Evolutionary conservation across 768 basidiomycete species (phyloP).

Genomic region (Dictyophora rubrovolvata): DNA sequence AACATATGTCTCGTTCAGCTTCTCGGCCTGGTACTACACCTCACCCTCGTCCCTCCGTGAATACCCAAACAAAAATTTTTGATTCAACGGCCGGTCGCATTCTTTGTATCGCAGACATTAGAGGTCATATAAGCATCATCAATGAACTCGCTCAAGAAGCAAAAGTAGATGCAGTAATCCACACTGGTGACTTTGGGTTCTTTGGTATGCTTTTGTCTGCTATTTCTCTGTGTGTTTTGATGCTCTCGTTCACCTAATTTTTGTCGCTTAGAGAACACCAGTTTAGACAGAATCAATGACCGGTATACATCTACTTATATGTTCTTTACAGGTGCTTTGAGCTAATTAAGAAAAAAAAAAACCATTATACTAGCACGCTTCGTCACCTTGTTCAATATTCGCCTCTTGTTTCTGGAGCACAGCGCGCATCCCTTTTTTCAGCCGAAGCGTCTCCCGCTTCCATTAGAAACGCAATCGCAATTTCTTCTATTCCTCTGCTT

Average conservation of each 20-base stretch:
- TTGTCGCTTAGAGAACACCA: slow-evolving; percentile 47
- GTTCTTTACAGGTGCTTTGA: neutral
- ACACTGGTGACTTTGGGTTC: slow-evolving; percentile 99
- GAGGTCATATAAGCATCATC: slow-evolving; percentile 77
- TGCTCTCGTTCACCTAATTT: neutral
- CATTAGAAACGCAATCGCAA: slow-evolving; percentile 56
- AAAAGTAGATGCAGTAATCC: slow-evolving; percentile 87
- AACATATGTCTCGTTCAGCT: slow-evolving; percentile 45
- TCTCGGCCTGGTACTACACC: slow-evolving; percentile 52
- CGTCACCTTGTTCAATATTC: slow-evolving; percentile 96
- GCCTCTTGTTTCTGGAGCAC: slow-evolving; percentile 76
- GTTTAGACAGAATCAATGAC: slow-evolving; percentile 87
- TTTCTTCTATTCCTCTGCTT: slow-evolving; percentile 56
- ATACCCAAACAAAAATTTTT: slow-evolving; percentile 70
- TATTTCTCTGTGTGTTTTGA: neutral
- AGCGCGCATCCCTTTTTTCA: slow-evolving; percentile 68
- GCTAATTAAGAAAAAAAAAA: no score
- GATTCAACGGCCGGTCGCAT: slow-evolving; percentile 77
- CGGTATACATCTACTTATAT: slow-evolving; percentile 28
- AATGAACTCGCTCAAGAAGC: slow-evolving; percentile 85
- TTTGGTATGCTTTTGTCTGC: slow-evolving; percentile 48
- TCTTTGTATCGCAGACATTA: slow-evolving; percentile 91
- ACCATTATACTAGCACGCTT: slow-evolving; percentile 44
- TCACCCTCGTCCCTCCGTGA: slow-evolving; percentile 37
- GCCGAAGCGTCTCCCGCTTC: slow-evolving; percentile 55